These are phyloP conservation scores for Bryum argenteum DNA, from an alignment of 225 moss, liverwort and hornwort genomes.

Conservation along the genomic window DNA sequence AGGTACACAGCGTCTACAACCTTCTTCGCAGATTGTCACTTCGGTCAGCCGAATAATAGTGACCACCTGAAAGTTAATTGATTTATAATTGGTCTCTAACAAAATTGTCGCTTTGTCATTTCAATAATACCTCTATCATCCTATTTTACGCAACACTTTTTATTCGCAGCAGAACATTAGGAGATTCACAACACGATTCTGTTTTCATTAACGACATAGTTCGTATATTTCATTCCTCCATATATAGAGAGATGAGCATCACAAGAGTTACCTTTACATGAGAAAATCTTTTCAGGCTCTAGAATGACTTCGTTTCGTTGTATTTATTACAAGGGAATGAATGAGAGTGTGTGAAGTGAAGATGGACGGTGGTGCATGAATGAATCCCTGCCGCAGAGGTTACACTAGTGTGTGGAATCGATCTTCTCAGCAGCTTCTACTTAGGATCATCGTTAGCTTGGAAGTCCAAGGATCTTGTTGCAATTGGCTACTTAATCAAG, in stretches of 20 bases:
- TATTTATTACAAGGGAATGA: too few species aligned
- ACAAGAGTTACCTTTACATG: too few species aligned
- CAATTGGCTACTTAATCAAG: not conserved
- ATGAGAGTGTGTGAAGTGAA: too few species aligned
- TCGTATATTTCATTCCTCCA: too few species aligned
- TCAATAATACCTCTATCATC: too few species aligned
- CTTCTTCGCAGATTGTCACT: constrained; percentile 27
- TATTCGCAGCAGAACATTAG: too few species aligned
- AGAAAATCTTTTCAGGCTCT: too few species aligned
- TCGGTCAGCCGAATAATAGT: not conserved
- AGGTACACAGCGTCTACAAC: constrained; percentile 45
- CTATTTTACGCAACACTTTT: too few species aligned
- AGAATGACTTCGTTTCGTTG: too few species aligned
- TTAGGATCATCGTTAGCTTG: not conserved
- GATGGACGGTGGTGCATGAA: not conserved
- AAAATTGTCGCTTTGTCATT: not conserved
- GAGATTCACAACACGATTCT: too few species aligned
- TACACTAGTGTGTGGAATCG: not conserved
- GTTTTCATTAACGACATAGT: too few species aligned
- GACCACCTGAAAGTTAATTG: not conserved
- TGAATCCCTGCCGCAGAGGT: not conserved
- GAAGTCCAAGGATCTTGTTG: not conserved
- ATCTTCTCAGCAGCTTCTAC: constrained; percentile 4
- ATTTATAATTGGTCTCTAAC: not conserved
- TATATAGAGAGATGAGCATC: too few species aligned